A percentile compares a stretch with the other conserved stretches of the same genome.
Conservation (phyloP, 2,329 filamentous ascomycete genomes). For the Calonectria montana region DNA sequence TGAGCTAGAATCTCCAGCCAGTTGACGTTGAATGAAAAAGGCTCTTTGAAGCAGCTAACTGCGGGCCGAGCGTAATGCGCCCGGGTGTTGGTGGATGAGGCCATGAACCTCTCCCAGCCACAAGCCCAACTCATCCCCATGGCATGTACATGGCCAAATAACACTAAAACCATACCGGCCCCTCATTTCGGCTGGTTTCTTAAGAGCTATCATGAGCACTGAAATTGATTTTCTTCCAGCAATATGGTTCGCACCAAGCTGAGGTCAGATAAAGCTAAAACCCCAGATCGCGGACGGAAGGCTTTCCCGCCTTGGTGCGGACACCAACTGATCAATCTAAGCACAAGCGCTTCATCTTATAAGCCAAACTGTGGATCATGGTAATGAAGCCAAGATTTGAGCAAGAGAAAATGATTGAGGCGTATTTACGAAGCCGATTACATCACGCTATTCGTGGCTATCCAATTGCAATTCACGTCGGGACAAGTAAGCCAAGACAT, state of each 20-base stretch:
- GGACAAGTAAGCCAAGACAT: too few relatives aligned
- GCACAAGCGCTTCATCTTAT: background rate
- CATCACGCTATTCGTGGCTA: background rate
- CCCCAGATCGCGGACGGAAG: background rate
- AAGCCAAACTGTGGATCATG: too few relatives aligned
- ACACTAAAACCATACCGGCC: background rate
- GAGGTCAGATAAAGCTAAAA: background rate
- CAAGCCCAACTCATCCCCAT: background rate
- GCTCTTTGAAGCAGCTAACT: background rate
- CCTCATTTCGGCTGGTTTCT: too few relatives aligned
- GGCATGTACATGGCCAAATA: background rate
- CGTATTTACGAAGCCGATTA: too few relatives aligned
- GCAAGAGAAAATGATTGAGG: too few relatives aligned
- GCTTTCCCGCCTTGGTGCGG: background rate
- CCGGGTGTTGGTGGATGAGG: background rate
- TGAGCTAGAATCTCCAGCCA: background rate
- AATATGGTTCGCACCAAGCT: too few relatives aligned
- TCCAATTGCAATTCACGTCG: too few relatives aligned
- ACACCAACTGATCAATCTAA: background rate
- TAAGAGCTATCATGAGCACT: background rate
- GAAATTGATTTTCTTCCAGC: too few relatives aligned
- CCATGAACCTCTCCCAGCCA: background rate
- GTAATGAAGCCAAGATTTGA: too few relatives aligned
- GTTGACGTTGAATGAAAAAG: background rate
- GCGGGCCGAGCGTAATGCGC: background rate